Evolutionary conservation across 2,329 filamentous ascomycete species (phyloP).

Genomic region (Amauroascus verrucosus): DNA sequence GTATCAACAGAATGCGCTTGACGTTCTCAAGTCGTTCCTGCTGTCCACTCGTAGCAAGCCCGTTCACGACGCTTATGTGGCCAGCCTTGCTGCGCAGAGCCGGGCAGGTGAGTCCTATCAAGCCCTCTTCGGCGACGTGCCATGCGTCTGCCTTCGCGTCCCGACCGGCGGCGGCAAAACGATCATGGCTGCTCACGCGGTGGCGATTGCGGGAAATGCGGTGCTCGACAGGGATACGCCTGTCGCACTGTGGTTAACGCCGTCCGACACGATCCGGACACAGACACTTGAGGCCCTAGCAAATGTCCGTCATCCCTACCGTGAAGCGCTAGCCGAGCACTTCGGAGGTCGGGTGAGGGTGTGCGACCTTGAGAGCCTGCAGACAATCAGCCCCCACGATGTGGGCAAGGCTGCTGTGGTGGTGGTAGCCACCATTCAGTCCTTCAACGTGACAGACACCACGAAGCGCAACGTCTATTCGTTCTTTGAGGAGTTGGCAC

Average conservation of each 20-base stretch:
- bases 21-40: not conserved
- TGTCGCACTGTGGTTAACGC: not conserved
- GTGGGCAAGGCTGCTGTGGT: not conserved
- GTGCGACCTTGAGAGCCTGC: not conserved
- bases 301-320: not conserved
- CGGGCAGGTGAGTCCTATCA: not conserved
- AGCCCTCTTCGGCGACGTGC: not conserved
- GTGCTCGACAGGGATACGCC: not conserved
- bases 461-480: not conserved
- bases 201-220: not conserved
- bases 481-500: not conserved
- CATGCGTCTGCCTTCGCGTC: not conserved
- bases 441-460: not conserved
- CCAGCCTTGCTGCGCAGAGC: not conserved
- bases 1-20: not conserved
- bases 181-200: not conserved
- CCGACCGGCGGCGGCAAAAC: not conserved
- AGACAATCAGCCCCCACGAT: not conserved
- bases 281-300: not conserved
- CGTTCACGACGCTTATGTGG: not conserved
- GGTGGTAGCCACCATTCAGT: not conserved
- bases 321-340: not conserved
- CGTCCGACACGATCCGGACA: not conserved
- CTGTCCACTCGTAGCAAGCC: not conserved
- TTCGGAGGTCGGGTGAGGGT: not conserved